These are phyloP conservation scores for Choanephora cucurbitarum DNA, from an alignment of 371 early-diverging fungal genomes.

Conservation along the genomic window DNA sequence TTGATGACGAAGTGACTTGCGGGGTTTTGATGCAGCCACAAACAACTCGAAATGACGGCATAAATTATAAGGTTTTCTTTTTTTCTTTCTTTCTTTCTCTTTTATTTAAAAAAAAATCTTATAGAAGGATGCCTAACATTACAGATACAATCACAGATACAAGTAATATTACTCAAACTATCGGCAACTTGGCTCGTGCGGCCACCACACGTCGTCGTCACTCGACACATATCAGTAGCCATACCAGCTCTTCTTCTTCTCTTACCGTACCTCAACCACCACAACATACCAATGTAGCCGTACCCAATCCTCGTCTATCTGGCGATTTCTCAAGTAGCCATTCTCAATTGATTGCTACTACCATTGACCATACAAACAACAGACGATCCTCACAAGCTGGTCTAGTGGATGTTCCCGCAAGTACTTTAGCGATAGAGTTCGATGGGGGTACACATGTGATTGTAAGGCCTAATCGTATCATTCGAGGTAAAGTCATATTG, in stretches of 20 bases:
- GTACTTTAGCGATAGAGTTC: constrained; percentile 32
- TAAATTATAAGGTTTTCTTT: background rate
- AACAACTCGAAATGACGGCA: background rate
- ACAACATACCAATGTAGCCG: constrained; percentile 25
- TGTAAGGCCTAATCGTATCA: constrained; percentile 42
- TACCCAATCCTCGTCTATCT: background rate
- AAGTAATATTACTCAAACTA: constrained; percentile 18
- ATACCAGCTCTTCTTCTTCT: constrained; percentile 1
- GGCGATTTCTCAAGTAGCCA: constrained; percentile 3
- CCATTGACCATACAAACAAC: background rate
- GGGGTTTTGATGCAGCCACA: too few relatives aligned
- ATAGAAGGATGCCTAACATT: constrained; percentile 7
- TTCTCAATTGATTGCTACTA: constrained; percentile 3
- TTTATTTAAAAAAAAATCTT: too few relatives aligned
- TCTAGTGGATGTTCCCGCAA: constrained; percentile 6
- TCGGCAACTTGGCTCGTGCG: constrained; percentile 28
- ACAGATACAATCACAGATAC: constrained; percentile 10
- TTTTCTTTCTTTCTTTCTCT: background rate
- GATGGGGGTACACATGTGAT: constrained; percentile 46
- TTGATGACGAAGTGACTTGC: too few relatives aligned
- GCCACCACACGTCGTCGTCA: constrained; percentile 23
- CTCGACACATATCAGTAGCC: constrained; percentile 1
- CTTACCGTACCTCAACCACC: constrained; percentile 26
- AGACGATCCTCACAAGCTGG: constrained; percentile 11
- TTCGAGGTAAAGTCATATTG: constrained; percentile 41